Evolutionary conservation across 495 filamentous ascomycete genomes (phyloP), one percentile per base, ranked within the genome.

Genomic region (Symbiotaphrina buchneri): DNA sequence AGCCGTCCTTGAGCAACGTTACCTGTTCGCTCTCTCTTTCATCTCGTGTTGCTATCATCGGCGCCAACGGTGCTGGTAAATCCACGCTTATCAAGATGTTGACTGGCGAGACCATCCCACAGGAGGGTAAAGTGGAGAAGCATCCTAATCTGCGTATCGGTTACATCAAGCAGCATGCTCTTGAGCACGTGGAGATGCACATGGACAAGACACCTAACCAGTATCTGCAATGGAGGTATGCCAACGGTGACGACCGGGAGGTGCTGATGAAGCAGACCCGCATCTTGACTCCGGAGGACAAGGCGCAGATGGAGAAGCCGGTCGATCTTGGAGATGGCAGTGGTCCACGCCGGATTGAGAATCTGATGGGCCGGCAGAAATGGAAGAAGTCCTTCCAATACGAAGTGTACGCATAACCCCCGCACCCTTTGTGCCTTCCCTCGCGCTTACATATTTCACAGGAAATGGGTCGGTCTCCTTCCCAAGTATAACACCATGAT

Each of bases 301-400:
- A 72, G 45, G 71, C 63, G 6, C 87, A 94, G 54, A 81, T 99
- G 67, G 78, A 83, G 23, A 93, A 78, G 48, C 65, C 60, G 1
- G 61, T 99, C 40, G 75, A 93, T 37, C 48, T 94, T 20, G 68
- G 67, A 10, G 82, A 90, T 35, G 87, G 85, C 35, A 71, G 65
- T 39, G 81, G 80, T 7, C 51, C 56, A 20, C 71, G 77, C 32
- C 71, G 75, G 35, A 65, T 99, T 35, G 84, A 95, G 45, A 63
- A 75, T 16, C 58, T 99, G 8, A 85, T 99, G 36, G 87, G 87
- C 59, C 74, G 87, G 32, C 85, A 94, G 46, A 99, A 99, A 60
- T 95, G 63, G 56, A 95, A 99, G 72, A 99, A 95, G 67, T 74
- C 73, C 27, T 94, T 91, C 68, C 90, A 95, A 56, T 99, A 99